Evolutionary conservation across 495 filamentous ascomycete species (phyloP), one percentile per base, ranked within the genome.

Genomic region (Penicillium argentinense): DNA sequence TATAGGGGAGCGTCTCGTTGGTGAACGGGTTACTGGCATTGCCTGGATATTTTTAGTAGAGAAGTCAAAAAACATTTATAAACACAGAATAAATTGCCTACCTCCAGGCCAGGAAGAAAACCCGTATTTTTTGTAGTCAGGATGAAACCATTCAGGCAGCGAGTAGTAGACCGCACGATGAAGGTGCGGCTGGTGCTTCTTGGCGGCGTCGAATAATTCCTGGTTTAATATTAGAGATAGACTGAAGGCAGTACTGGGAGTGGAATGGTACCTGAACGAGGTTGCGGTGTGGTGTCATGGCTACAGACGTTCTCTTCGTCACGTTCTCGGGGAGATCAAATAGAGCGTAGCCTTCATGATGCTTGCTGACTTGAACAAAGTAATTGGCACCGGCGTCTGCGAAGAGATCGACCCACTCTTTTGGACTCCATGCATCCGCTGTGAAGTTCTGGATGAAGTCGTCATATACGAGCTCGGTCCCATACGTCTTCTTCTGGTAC

Each of bases 101-200:
- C 64, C 66, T 33, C 68, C 69, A 2, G 68, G 64, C 66, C 60
- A 70, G 5, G 32, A 25, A 9, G 42, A 56, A 41, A 73, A 74
- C 7, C 71, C 69, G 52, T 79, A 79, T 5, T 64, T 58, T 4
- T 61, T 64, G 49, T 71, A 81, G 33, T 72, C 72, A 0, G 77
- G 78, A 47, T 76, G 72, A 47, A 78, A 80, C 78, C 78, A 81
- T 54, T 80, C 77, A 0, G 77, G 76, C 3, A 80, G 64, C n/a
- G 67, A 73, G 55, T 71, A 80, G 51, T 81, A 81, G 0, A 75
- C 73, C 2, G 67, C 75, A 5, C 72, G 71, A 24, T 70, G 64
- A 3, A 81, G 63, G 1, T 65, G 42, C 3, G 78, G 78, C 39
- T 80, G 78, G 45, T 80, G 65, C 14, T 57, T 52, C 6, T 61